A percentile compares a stretch with the other conserved stretches of the same genome.
These are phyloP conservation scores for Xylaria sp. DNA, from an alignment of 2,329 filamentous ascomycete species.

Conservation along the genomic window DNA sequence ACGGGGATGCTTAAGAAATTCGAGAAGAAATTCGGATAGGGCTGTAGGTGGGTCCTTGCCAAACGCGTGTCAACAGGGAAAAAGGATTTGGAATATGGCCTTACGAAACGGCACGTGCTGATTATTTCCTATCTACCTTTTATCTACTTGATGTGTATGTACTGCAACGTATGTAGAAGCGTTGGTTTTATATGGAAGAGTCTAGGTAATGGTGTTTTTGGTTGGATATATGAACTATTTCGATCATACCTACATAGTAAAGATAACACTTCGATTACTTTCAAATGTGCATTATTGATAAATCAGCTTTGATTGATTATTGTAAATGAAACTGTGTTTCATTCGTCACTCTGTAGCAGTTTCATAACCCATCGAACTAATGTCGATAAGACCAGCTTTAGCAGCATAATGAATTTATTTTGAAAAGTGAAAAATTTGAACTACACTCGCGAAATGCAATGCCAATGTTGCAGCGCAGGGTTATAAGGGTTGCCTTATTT, in stretches of 20 bases:
- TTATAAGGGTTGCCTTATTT: background rate
- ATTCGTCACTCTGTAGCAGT: too few relatives aligned
- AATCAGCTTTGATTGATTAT: too few relatives aligned
- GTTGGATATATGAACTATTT: background rate
- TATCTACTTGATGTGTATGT: background rate
- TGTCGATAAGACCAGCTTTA: too few relatives aligned
- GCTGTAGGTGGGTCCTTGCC: background rate
- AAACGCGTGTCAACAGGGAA: background rate
- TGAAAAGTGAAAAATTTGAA: too few relatives aligned
- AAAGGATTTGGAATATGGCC: slow-evolving; percentile 1
- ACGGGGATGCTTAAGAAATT: slow-evolving; percentile 79
- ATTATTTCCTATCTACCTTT: background rate
- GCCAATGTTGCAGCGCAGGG: background rate
- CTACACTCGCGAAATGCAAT: background rate
- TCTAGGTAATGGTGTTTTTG: background rate
- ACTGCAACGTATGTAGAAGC: background rate
- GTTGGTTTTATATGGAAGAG: background rate
- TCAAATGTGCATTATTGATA: too few relatives aligned
- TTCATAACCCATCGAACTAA: too few relatives aligned
- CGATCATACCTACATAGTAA: too few relatives aligned
- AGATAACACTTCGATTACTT: too few relatives aligned
- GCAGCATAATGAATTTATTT: too few relatives aligned
- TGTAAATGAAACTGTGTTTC: too few relatives aligned
- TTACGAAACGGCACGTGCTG: background rate
- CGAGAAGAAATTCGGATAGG: slow-evolving; percentile 76